Conservation (phyloP, 345 rosid species). For the Trapa bicornis region DNA sequence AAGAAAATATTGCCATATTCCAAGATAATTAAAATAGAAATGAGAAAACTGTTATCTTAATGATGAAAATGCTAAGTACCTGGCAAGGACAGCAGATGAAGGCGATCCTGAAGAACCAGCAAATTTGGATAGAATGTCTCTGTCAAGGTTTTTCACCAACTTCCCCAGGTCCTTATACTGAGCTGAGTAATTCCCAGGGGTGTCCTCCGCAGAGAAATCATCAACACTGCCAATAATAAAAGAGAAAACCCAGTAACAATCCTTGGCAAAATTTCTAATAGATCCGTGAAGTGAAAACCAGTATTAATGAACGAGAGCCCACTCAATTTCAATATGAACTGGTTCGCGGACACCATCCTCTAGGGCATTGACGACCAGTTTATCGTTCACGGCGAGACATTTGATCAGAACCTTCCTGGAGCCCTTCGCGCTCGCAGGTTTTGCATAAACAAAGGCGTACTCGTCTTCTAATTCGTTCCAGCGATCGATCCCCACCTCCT, state of each 20-base stretch:
- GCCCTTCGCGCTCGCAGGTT: constrained; percentile 25
- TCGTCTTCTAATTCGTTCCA: constrained; percentile 64
- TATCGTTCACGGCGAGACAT: constrained; percentile 52
- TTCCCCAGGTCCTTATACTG: constrained; percentile 50
- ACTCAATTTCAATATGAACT: constrained; percentile 59
- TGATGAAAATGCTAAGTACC: neutral
- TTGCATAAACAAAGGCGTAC: constrained; percentile 62
- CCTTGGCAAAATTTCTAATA: neutral
- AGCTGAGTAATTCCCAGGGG: constrained; percentile 31
- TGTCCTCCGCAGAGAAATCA: constrained; percentile 34
- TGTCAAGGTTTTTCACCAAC: constrained; percentile 41
- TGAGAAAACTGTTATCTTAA: neutral
- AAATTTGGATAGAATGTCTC: constrained; percentile 35
- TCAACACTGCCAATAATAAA: constrained; percentile 30
- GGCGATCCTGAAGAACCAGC: constrained; percentile 15
- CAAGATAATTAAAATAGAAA: too few species aligned
- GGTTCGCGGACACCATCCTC: constrained; percentile 41
- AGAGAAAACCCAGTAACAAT: neutral
- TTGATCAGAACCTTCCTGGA: constrained; percentile 49
- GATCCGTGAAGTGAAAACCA: neutral
- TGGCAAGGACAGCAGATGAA: constrained; percentile 19
- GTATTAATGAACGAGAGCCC: constrained; percentile 6
- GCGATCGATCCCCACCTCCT: constrained; percentile 62
- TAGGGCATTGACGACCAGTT: constrained; percentile 51
- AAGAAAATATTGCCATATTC: too few species aligned